Evolutionary conservation across 208 protist species (phyloP), one percentile per base, ranked within the genome.

Genomic region (Crithidia sp.): DNA sequence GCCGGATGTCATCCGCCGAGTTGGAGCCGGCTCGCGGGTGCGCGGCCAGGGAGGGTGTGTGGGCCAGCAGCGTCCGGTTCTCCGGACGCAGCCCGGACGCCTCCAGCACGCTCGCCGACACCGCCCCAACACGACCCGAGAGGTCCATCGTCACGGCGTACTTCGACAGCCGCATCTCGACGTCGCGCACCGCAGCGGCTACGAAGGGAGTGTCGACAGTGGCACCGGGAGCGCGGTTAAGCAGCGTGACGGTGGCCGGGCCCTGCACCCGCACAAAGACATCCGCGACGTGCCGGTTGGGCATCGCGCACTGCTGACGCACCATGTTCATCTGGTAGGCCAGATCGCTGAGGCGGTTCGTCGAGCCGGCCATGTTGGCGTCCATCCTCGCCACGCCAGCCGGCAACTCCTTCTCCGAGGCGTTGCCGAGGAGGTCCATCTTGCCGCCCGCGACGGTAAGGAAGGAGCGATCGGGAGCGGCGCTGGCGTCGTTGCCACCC

Each of bases 91-190:
- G 67, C 7, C 84, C 79, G 13, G 81, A 83, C 7, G 71, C 65
- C 3, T 88, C 88, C 37, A 84, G 63, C 60, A 92, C 72, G 39
- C 37, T 54, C 37, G 84, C 76, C 2, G 77, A 71, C 13, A 89
- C 79, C 19, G 84, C 58, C 40, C 79, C 77, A 2, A 95, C 69
- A 9, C 71, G 71, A 37, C 87, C 86, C 19, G 80, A 86, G 17
- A 92, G 44, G 61, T 92, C 88, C 63, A 93, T 71, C 64, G 88
- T 95, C 17, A 87, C 82, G 49, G 55, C 54, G 66, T 87, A 91
- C 79, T 93, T 92, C 66, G 87, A 90, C 58, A 95, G 59, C 45
- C 66, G 81, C 47, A 93, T 43, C 13, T 82, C 79, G 1, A 91
- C 67, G 17, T 84, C 88, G 17, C 55, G 81, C 41, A 85, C 79